Evolutionary conservation across 2,329 filamentous ascomycete species (phyloP).

Genomic region (Colletotrichum zoysiae): DNA sequence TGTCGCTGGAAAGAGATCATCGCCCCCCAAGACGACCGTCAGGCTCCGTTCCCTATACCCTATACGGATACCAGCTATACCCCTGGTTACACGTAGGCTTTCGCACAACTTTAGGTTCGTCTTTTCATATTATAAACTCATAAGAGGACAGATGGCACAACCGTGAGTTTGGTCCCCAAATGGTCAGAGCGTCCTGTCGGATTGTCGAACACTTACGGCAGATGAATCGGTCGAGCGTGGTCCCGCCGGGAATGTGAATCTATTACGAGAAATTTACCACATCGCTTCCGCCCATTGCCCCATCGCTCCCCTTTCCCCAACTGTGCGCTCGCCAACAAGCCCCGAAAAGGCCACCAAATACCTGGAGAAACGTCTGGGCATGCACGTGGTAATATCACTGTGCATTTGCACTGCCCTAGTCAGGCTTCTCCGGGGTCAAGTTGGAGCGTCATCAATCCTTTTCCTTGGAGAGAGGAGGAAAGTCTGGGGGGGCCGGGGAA

Average conservation of each 20-base stretch:
- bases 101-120: background rate
- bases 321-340: conserved; percentile 14
- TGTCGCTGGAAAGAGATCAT: background rate
- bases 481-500: conserved; percentile 14
- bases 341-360: background rate
- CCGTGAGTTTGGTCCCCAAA: background rate
- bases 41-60: background rate
- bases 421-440: conserved; percentile 9
- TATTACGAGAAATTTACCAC: conserved; percentile 37
- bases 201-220: no score
- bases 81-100: conserved; percentile 4
- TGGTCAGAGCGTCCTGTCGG: conserved; percentile 24
- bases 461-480: conserved; percentile 2
- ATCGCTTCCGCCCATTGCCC: conserved; percentile 20
- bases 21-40: background rate
- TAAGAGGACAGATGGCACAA: background rate
- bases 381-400: conserved; percentile 1
- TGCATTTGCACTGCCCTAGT: conserved; percentile 20
- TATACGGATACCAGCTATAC: background rate
- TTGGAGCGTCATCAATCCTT: background rate
- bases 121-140: conserved; percentile 17
- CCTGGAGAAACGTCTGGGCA: background rate
- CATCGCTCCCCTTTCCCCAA: conserved; percentile 24
- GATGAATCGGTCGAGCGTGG: conserved; percentile 15
- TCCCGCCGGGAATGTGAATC: conserved; percentile 23